Evolutionary conservation across 2,329 filamentous ascomycete genomes (phyloP).

Genomic region (Aspergillus ustus): DNA sequence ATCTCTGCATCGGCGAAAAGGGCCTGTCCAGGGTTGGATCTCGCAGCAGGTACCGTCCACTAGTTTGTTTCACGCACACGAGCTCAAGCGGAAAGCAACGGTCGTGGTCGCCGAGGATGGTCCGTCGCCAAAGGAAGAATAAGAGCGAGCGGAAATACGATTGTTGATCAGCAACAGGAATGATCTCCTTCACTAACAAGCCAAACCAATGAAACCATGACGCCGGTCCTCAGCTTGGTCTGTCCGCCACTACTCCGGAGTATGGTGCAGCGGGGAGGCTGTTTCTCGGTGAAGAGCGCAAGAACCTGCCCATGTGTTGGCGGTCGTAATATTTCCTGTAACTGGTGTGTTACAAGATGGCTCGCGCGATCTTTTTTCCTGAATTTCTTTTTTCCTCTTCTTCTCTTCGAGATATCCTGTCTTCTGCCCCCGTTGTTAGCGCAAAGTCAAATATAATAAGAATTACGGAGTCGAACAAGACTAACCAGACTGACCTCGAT

Average conservation of each 20-base stretch:
- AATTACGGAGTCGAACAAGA: background rate
- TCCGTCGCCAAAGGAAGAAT: slow-evolving; percentile 9
- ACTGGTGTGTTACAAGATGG: background rate
- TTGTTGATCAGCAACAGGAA: slow-evolving; percentile 14
- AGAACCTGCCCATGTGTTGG: background rate
- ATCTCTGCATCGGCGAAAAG: slow-evolving; percentile 11
- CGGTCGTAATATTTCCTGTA: slow-evolving; percentile 5
- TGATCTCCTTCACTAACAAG: slow-evolving; percentile 3
- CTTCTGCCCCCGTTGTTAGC: background rate
- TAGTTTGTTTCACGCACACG: slow-evolving; percentile 21
- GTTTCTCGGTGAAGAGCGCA: background rate
- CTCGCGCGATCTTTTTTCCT: slow-evolving; percentile 7
- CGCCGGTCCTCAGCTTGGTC: slow-evolving; percentile 11
- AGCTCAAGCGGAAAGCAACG: slow-evolving; percentile 1
- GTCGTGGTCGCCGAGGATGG: slow-evolving; percentile 6
- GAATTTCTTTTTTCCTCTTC: slow-evolving; percentile 1
- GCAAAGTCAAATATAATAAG: slow-evolving; percentile 7
- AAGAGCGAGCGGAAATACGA: slow-evolving; percentile 9
- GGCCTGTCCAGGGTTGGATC: slow-evolving; percentile 20
- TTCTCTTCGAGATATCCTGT: slow-evolving; percentile 4
- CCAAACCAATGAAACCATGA: slow-evolving; percentile 8
- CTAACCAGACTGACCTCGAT: slow-evolving; percentile 25
- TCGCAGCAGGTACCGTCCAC: slow-evolving; percentile 25
- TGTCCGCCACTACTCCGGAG: slow-evolving; percentile 2
- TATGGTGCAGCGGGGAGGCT: background rate